Base-by-base conservation (phyloP, 768 basidiomycete species). In the Cyclocybe cylindracea region DNA sequence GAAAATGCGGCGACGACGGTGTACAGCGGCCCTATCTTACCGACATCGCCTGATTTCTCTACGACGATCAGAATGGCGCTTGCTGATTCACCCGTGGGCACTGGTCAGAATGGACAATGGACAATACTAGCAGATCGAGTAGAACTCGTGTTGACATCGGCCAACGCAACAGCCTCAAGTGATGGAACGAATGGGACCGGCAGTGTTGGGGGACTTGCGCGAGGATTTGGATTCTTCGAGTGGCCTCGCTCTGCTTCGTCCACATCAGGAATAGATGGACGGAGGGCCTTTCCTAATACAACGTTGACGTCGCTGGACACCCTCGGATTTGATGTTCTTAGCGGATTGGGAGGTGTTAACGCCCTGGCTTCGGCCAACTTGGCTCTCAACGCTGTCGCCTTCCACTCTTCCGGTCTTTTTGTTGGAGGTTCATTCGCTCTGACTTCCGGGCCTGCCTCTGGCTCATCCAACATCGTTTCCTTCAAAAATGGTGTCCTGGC, bases 221-320 rank as follows among this genome's bases (percentile, higher is more conserved):
- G 66, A 16, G 84, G 85, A 2, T 94, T 91, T 62, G 96, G 96
- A 10, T 86, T 97, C 59, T 86, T 91, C 56, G 96, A 98, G 67
- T 98, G 90, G 90, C 84, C 87, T 18, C 70, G 87, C 32, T 65
- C 71, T 8, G 67, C 69, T 1, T 51, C 66, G 2, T 67, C 54
- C 9, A 48, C 53, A 16, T 46, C 62, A 8, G 51, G 70, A 33
- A 67, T 78, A 18, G 86, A 91, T 61, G 87, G 85, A 6, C 84
- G 84, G 3, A 70, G 79, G 9, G 65, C 71, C 2, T 72, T 95
- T 39, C 73, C 85, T 1, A 94, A 93, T 64, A 66, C 80, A 2
- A 83, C 86, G 9, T 73, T 89, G 65, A 94, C 94, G 2, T 50
- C 78, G 2, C 68, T 88, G 10, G 91, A 94, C 61, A 56, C 63